A percentile compares a stretch with the other conserved stretches of the same genome.
phyloP scores from a whole-genome alignment of 2,329 filamentous ascomycete genomes.

The Sarocladium oryzae region DNA sequence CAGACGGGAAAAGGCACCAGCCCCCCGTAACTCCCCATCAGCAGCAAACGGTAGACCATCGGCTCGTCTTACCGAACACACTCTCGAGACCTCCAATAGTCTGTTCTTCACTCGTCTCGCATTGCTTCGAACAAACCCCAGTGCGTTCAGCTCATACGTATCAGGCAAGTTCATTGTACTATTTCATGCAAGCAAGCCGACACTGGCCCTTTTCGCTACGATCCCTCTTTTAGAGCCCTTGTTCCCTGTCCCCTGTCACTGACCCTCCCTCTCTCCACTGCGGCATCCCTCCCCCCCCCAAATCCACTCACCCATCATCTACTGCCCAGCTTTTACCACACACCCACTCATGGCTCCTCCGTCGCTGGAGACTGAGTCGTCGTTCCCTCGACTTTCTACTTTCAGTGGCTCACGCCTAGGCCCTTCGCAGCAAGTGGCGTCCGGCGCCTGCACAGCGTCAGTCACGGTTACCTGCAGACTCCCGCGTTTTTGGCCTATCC shows the following conservation, averaged over 20 bases:
- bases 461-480: conserved; percentile 1
- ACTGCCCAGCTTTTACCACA: background rate
- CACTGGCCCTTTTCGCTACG: background rate
- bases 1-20: background rate
- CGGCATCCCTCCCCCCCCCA: conserved; percentile 1
- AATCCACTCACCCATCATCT: background rate
- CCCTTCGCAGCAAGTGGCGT: background rate
- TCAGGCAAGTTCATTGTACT: background rate
- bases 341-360: background rate
- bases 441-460: background rate
- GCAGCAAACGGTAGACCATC: background rate
- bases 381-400: background rate
- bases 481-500: background rate
- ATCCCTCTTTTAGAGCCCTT: conserved; percentile 7
- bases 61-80: background rate
- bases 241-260: conserved; percentile 5
- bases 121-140: background rate
- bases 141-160: background rate
- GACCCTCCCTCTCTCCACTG: background rate
- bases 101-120: background rate
- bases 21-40: background rate
- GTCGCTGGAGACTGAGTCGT: background rate
- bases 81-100: background rate
- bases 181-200: background rate
- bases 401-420: background rate